phyloP scores from a whole-genome alignment of 768 basidiomycete species.

The Boletus barrowsii region DNA sequence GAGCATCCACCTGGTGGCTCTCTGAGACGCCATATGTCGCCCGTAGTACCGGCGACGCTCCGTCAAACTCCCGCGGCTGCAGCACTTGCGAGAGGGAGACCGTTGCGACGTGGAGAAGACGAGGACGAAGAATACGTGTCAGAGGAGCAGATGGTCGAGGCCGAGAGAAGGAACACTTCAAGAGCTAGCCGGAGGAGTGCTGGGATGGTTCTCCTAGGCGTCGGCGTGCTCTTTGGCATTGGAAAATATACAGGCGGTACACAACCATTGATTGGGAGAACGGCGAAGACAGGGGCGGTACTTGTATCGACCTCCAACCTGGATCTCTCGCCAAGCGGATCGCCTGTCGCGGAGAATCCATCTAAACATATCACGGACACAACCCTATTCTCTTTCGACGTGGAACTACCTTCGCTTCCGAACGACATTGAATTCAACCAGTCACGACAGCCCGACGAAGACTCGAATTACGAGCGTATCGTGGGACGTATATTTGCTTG shows the following conservation, averaged over 20 bases:
- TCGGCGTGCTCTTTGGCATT: slow-evolving; percentile 71
- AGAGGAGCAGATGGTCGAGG: slow-evolving; percentile 24
- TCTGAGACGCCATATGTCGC: slow-evolving; percentile 35
- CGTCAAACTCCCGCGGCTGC: slow-evolving; percentile 26
- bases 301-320: slow-evolving; percentile 27
- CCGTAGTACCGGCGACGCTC: slow-evolving; percentile 32
- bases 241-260: slow-evolving; percentile 44
- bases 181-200: slow-evolving; percentile 67
- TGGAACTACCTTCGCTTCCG: slow-evolving; percentile 18
- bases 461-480: slow-evolving; percentile 49
- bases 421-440: slow-evolving; percentile 1
- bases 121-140: slow-evolving; percentile 22
- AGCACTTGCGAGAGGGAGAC: slow-evolving; percentile 41
- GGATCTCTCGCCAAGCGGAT: neutral
- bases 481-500: slow-evolving; percentile 93
- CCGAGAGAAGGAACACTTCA: slow-evolving; percentile 40
- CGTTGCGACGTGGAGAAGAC: slow-evolving; percentile 40
- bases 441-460: slow-evolving; percentile 19
- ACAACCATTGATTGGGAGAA: slow-evolving; percentile 25
- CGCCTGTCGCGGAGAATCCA: slow-evolving; percentile 13
- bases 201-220: slow-evolving; percentile 77
- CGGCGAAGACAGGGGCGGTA: slow-evolving; percentile 47
- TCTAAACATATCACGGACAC: slow-evolving; percentile 4
- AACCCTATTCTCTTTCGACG: slow-evolving; percentile 4
- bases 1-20: slow-evolving; percentile 43